Percentiles rank a stretch among this genome's conserved stretches.
phyloP scores from a whole-genome alignment of 495 filamentous ascomycete species.

The Podospora conica region DNA sequence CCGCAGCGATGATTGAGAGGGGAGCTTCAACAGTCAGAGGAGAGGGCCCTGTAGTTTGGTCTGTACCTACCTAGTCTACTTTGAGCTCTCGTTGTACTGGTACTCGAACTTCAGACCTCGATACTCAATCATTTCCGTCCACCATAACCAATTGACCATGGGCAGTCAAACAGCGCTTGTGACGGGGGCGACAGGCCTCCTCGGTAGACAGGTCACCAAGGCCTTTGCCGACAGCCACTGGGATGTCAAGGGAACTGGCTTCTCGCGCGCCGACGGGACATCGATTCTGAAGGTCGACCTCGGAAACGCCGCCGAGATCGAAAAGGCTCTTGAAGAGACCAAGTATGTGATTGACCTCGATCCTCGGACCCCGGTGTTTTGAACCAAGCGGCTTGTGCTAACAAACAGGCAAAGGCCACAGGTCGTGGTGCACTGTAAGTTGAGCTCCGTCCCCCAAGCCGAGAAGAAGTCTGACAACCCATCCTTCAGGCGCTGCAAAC shows the following conservation, averaged over 20 bases:
- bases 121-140: background rate
- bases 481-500: slow-evolving; percentile 62
- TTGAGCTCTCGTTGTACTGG: background rate
- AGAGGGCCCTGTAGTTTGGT: background rate
- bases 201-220: slow-evolving; percentile 74
- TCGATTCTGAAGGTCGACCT: slow-evolving; percentile 73
- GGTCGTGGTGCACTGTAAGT: slow-evolving; percentile 77
- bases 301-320: slow-evolving; percentile 53
- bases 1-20: slow-evolving; percentile 5
- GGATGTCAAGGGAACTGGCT: slow-evolving; percentile 75
- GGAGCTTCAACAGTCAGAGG: background rate
- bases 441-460: background rate
- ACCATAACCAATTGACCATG: slow-evolving; percentile 13
- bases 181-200: slow-evolving; percentile 78
- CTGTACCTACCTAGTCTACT: background rate
- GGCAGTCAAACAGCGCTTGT: slow-evolving; percentile 56
- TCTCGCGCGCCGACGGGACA: slow-evolving; percentile 63
- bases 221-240: slow-evolving; percentile 65
- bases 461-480: background rate
- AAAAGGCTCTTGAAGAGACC: slow-evolving; percentile 53
- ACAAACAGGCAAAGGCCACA: slow-evolving; percentile 51
- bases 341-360: slow-evolving; percentile 44
- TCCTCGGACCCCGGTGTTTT: background rate
- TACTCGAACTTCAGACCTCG: background rate
- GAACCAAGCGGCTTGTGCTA: background rate